phyloP scores from a whole-genome alignment of 805 yeast genomes.

The Yarrowia sp. region DNA sequence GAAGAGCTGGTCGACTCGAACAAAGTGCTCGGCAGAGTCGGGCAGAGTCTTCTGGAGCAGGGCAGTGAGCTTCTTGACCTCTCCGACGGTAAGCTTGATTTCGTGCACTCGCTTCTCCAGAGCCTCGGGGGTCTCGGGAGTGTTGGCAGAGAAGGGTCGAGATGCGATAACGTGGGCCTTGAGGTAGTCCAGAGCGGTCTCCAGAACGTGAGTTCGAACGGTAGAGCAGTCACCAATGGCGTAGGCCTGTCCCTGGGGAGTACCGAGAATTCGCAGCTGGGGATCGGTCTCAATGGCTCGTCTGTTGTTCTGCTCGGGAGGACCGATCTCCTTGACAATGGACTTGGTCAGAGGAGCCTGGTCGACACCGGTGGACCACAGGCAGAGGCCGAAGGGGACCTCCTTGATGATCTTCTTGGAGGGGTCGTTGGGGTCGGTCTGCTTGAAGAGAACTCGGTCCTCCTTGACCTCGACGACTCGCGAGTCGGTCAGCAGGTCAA shows the following conservation, averaged over 20 bases:
- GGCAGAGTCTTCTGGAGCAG: slow-evolving; percentile 55
- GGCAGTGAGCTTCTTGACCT: slow-evolving; percentile 49
- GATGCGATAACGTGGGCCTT: slow-evolving; percentile 36
- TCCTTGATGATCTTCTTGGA: slow-evolving; percentile 43
- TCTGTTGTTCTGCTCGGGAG: slow-evolving; percentile 52
- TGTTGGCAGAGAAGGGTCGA: slow-evolving; percentile 30
- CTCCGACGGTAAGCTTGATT: slow-evolving; percentile 47
- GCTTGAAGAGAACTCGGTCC: slow-evolving; percentile 58
- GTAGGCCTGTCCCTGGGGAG: slow-evolving; percentile 64
- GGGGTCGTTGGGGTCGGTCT: slow-evolving; percentile 41
- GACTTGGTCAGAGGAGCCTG: slow-evolving; percentile 60
- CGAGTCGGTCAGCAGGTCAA: slow-evolving; percentile 62
- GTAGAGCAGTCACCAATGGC: slow-evolving; percentile 75
- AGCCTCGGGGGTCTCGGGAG: slow-evolving; percentile 47
- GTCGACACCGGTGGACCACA: slow-evolving; percentile 78
- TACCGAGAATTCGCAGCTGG: slow-evolving; percentile 67
- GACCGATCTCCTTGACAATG: slow-evolving; percentile 49
- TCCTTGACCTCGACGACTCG: slow-evolving; percentile 58
- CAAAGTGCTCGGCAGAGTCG: slow-evolving; percentile 55
- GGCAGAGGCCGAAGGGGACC: slow-evolving; percentile 63
- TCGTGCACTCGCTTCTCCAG: slow-evolving; percentile 41
- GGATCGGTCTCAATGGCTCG: slow-evolving; percentile 76
- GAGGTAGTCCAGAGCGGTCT: slow-evolving; percentile 55
- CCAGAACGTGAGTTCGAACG: slow-evolving; percentile 47
- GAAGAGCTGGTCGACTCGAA: slow-evolving; percentile 49